phyloP scores from a whole-genome alignment of 305 asterid species.

The Ruellia speciosa region DNA sequence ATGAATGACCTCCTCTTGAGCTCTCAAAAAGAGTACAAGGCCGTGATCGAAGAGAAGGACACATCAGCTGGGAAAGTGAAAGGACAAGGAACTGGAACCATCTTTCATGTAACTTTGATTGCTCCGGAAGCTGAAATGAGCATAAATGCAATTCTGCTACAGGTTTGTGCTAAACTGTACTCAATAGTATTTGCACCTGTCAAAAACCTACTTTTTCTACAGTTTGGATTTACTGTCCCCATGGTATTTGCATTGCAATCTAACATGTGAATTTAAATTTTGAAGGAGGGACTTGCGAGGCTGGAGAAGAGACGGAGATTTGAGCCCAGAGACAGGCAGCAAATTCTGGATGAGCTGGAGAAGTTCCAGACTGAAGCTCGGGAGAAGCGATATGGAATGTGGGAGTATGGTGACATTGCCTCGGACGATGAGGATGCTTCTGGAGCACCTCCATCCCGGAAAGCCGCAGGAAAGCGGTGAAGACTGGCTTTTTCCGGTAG shows the following conservation, averaged over 20 bases:
- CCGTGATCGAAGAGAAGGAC: constrained; percentile 73
- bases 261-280: neutral
- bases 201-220: neutral
- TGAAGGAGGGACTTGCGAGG: constrained; percentile 88
- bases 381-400: constrained; percentile 58
- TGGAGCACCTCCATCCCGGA: constrained; percentile 50
- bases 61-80: constrained; percentile 82
- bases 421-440: constrained; percentile 78
- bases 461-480: constrained; percentile 77
- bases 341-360: constrained; percentile 59
- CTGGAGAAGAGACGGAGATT: constrained; percentile 80
- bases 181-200: neutral
- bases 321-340: constrained; percentile 53
- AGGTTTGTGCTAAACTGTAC: constrained; percentile 43
- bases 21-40: constrained; percentile 55
- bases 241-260: too few relatives aligned
- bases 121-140: constrained; percentile 64
- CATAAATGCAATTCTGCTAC: constrained; percentile 67
- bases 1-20: constrained; percentile 60
- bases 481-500: constrained; percentile 21
- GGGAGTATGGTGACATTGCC: constrained; percentile 95
- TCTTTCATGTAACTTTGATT: constrained; percentile 61
- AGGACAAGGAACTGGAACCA: constrained; percentile 97
- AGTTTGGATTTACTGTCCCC: neutral
- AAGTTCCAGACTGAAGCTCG: constrained; percentile 71